phyloP scores from a whole-genome alignment of 176 grass and related monocot genomes.

The Calamus simplicifolius region DNA sequence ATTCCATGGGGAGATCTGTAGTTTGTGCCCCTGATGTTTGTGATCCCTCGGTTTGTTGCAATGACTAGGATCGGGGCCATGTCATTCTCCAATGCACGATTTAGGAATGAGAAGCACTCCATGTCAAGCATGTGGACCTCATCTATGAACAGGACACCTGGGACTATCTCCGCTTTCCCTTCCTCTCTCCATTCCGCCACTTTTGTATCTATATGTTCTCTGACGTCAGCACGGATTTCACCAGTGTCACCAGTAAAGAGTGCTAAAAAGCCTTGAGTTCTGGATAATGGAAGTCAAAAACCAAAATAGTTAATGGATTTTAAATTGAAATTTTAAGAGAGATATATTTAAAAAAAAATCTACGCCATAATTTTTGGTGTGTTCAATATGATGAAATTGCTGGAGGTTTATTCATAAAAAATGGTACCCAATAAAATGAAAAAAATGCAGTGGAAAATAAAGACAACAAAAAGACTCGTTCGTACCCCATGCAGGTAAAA shows the following conservation, averaged over 20 bases:
- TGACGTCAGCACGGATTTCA: slow-evolving; percentile 84
- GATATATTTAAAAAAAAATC: too few relatives aligned
- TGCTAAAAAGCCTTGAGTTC: slow-evolving; percentile 94
- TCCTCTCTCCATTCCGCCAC: slow-evolving; percentile 94
- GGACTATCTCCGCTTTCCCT: slow-evolving; percentile 90
- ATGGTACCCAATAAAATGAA: too few relatives aligned
- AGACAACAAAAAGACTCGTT: too few relatives aligned
- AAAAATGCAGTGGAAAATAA: too few relatives aligned
- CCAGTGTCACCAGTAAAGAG: slow-evolving; percentile 95
- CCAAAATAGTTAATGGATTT: too few relatives aligned
- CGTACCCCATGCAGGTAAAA: too few relatives aligned
- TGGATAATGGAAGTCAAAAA: slow-evolving; percentile 9
- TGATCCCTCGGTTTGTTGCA: slow-evolving; percentile 82
- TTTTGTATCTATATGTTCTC: slow-evolving; percentile 89
- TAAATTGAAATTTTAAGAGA: too few relatives aligned
- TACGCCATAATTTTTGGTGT: too few relatives aligned
- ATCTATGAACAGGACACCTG: slow-evolving; percentile 92
- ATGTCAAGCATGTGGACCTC: slow-evolving; percentile 99
- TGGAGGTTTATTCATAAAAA: too few relatives aligned
- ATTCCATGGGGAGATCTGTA: slow-evolving; percentile 77
- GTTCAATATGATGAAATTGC: too few relatives aligned
- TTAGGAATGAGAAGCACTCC: slow-evolving; percentile 94
- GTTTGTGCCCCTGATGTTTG: slow-evolving; percentile 76
- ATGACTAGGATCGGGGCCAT: slow-evolving; percentile 90
- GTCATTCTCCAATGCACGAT: slow-evolving; percentile 78